Percentiles rank a stretch among this genome's conserved stretches.
Evolutionary conservation across 2,329 filamentous ascomycete genomes (phyloP).

Genomic region (Beauveria asiatica): DNA sequence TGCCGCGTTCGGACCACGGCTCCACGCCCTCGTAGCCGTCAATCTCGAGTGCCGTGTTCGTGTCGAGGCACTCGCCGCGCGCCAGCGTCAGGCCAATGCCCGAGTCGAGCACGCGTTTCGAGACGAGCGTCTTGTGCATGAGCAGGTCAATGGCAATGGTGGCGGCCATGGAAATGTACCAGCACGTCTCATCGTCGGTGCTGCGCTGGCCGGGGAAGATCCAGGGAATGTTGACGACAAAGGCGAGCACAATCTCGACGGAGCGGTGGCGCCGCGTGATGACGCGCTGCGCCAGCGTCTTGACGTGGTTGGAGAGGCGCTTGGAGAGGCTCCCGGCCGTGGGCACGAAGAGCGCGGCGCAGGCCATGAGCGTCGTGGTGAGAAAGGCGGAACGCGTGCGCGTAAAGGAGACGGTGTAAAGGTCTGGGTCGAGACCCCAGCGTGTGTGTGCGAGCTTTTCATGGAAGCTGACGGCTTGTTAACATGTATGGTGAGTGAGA

Average conservation of each 20-base stretch:
- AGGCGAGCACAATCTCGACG: conserved; percentile 65
- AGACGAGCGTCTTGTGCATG: conserved; percentile 59
- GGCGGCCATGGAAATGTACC: conserved; percentile 61
- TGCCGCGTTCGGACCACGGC: conserved; percentile 49
- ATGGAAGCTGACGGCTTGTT: conserved; percentile 46
- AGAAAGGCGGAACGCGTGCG: conserved; percentile 61
- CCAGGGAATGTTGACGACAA: conserved; percentile 71
- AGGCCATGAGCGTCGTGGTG: conserved; percentile 62
- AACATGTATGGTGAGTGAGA: background rate
- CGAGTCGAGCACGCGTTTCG: conserved; percentile 39
- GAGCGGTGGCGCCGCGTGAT: conserved; percentile 56
- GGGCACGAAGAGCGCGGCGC: conserved; percentile 59
- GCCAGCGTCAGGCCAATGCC: conserved; percentile 41
- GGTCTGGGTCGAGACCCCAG: conserved; percentile 61
- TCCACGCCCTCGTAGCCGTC: conserved; percentile 61
- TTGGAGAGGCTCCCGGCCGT: conserved; percentile 56
- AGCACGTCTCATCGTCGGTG: conserved; percentile 64
- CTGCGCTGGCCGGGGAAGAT: conserved; percentile 60
- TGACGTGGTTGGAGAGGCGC: conserved; percentile 55
- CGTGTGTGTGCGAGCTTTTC: conserved; percentile 62
- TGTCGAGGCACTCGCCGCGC: conserved; percentile 60
- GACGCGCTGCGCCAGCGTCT: conserved; percentile 52
- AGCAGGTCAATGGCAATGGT: conserved; percentile 62
- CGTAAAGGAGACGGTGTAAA: conserved; percentile 59
- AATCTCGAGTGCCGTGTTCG: conserved; percentile 53